Percentiles rank a stretch among this genome's conserved stretches.
Evolutionary conservation across 768 basidiomycete species (phyloP).

Genomic region (Clavulina sp.): DNA sequence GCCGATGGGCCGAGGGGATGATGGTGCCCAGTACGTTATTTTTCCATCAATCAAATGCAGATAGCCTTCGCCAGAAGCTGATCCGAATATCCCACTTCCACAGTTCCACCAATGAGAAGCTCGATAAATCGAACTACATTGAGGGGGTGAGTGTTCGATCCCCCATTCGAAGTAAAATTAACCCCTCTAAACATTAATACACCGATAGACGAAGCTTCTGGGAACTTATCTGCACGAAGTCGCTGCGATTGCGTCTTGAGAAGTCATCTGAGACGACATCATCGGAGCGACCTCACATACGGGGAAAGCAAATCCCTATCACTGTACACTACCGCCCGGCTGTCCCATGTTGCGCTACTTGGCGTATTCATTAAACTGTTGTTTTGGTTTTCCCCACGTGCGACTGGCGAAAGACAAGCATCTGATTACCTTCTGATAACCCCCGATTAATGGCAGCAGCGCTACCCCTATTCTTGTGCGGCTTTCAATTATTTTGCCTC

Average conservation of each 20-base stretch:
- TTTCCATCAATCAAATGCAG: not conserved
- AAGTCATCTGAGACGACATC: too few relatives aligned
- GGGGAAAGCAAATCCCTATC: too few relatives aligned
- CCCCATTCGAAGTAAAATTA: not conserved
- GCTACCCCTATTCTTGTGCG: too few relatives aligned
- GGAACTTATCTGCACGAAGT: conserved; percentile 72
- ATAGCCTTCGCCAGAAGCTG: not conserved
- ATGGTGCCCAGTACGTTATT: conserved; percentile 69
- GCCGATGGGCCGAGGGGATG: conserved; percentile 88
- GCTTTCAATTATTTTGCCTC: too few relatives aligned
- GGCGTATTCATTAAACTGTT: too few relatives aligned
- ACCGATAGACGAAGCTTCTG: conserved; percentile 44
- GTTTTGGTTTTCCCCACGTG: too few relatives aligned
- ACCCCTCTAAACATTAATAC: not conserved
- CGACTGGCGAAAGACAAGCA: too few relatives aligned
- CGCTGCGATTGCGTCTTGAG: conserved; percentile 16
- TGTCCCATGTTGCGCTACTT: too few relatives aligned
- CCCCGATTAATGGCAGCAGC: too few relatives aligned
- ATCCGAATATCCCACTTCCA: not conserved
- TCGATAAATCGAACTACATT: conserved; percentile 80
- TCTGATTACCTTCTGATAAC: too few relatives aligned
- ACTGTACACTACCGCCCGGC: too few relatives aligned
- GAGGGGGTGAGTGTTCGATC: conserved; percentile 40
- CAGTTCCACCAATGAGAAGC: conserved; percentile 88
- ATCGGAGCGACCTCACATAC: too few relatives aligned